Evolutionary conservation across 257 asterid genomes (phyloP), one percentile per base, ranked within the genome.

Genomic region (Euphrasia confusa): DNA sequence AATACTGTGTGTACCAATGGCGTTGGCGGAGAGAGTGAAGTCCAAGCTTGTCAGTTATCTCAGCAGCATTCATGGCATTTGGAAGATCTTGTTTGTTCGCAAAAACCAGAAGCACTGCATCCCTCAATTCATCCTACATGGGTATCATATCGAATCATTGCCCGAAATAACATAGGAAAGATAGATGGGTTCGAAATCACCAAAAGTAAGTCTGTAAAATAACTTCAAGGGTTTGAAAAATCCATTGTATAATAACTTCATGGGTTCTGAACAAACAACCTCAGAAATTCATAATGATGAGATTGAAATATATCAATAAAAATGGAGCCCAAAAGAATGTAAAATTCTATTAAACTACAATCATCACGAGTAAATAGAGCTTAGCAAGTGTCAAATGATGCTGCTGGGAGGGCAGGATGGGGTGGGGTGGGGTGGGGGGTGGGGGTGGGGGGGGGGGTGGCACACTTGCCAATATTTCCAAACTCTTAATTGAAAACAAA

Each of bases 1-100:
- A 32, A 21, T 7, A 53, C 33, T 6, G 24, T 13, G 21, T 2
- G n/a, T 54, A 54, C 83, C 86, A 80, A 60, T 80, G 86, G 42
- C 86, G 83, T 58, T 80, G 83, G 26, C 86, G 82, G 54, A 80
- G 83, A 63, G 85, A 80, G 79, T 80, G 85, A 63, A 69, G 79
- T 50, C 79, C 79, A 65, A 74, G 78, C 66, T 74, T 74, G 69
- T 74, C 78, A 32, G 78, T 74, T 60, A 74, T 74, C 66, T 74
- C 78, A 60, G 78, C 78, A 59, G 78, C 78, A 32, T 69, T 74
- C 78, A 74, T 74, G 12, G 75, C 79, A 74, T 74, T 74, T 3
- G 79, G 79, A 14, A 74, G 79, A 70, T 69, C 79, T 66, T 74
- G 79, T 65, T 74, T 74, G 75, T 74, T 74, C 33, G 79, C 79